phyloP scores from a whole-genome alignment of 2,329 filamentous ascomycete species.

The Monosporascus cannonballus region DNA sequence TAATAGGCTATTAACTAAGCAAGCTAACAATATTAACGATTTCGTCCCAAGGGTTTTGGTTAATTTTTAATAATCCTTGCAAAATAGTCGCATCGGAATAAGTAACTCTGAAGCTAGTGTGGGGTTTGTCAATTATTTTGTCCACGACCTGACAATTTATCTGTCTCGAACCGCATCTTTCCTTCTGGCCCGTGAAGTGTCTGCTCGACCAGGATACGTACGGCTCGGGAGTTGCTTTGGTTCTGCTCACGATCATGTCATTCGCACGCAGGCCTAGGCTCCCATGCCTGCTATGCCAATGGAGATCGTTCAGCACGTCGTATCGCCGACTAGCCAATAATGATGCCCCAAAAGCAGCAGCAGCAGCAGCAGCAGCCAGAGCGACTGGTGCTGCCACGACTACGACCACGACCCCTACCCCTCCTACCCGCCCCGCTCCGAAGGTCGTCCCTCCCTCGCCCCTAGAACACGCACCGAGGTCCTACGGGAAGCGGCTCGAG shows the following conservation, averaged over 20 bases:
- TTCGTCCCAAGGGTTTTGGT: too few species aligned
- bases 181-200: too few species aligned
- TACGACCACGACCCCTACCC: conserved; percentile 6
- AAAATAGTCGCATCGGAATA: too few species aligned
- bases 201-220: too few species aligned
- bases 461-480: conserved; percentile 52
- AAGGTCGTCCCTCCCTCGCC: conserved; percentile 32
- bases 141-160: too few species aligned
- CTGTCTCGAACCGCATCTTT: too few species aligned
- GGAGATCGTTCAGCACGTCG: conserved; percentile 43
- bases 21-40: too few species aligned
- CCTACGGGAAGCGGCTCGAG: conserved; percentile 49
- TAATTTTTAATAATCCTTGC: too few species aligned
- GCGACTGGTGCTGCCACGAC: conserved; percentile 11
- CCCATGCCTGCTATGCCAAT: conserved; percentile 45
- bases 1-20: too few species aligned
- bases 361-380: conserved; percentile 10
- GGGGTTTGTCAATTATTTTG: too few species aligned
- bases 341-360: conserved; percentile 14
- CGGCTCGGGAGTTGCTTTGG: not conserved
- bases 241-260: conserved; percentile 8
- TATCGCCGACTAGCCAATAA: conserved; percentile 27
- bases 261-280: conserved; percentile 27
- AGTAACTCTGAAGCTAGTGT: too few species aligned
- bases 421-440: conserved; percentile 6